These are phyloP conservation scores for Chlamydomonas reinhardtii DNA, from an alignment of 163 green algal genomes.

Conservation along the genomic window DNA sequence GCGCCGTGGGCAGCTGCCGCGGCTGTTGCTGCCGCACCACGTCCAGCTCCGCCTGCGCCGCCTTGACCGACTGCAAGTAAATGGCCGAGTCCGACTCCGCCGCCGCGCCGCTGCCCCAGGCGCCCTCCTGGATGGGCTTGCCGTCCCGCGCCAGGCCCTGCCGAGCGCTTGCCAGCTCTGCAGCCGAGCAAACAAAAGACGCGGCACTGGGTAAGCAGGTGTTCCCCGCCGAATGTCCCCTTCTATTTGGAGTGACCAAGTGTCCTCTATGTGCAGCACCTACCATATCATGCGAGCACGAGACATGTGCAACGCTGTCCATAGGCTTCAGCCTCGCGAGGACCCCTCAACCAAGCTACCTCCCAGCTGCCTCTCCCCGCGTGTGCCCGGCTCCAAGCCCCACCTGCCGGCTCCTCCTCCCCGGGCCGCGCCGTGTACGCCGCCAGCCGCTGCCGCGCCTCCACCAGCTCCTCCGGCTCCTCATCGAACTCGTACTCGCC, in stretches of 20 bases:
- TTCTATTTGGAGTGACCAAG: too few relatives aligned
- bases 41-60: conserved; percentile 44
- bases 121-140: conserved; percentile 23
- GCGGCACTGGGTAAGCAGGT: too few relatives aligned
- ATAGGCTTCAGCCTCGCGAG: too few relatives aligned
- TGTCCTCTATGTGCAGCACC: too few relatives aligned
- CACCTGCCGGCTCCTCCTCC: conserved; percentile 68
- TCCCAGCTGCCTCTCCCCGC: too few relatives aligned
- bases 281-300: too few relatives aligned
- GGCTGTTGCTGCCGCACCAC: background rate
- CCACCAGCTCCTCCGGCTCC: conserved; percentile 81
- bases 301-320: too few relatives aligned
- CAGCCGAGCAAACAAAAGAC: too few relatives aligned
- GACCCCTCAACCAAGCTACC: too few relatives aligned
- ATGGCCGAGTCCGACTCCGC: conserved; percentile 17
- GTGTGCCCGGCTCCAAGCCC: background rate
- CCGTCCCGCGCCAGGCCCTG: conserved; percentile 31
- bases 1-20: background rate
- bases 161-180: conserved; percentile 19
- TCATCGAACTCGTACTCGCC: conserved; percentile 63
- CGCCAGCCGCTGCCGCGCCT: conserved; percentile 70
- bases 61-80: conserved; percentile 46
- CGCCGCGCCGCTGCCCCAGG: background rate
- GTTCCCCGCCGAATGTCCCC: too few relatives aligned
- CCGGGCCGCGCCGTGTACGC: conserved; percentile 58